Conservation (phyloP, 2,329 filamentous ascomycete species). For the Verticillium isaacii region DNA sequence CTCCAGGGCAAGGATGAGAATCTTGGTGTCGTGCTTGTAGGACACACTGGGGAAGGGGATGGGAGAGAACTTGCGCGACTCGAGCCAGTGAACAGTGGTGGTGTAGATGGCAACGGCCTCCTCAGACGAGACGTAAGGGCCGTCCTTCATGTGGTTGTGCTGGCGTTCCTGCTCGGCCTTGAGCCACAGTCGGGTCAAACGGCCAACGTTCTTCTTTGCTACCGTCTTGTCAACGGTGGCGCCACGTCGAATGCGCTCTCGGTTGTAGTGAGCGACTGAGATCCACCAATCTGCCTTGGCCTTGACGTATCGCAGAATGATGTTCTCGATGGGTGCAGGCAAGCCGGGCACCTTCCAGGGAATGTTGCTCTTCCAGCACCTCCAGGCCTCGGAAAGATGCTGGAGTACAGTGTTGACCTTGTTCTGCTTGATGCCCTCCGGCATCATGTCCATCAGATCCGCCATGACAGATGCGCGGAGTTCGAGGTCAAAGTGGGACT, state of each 20-base stretch:
- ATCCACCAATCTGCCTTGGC: constrained; percentile 99
- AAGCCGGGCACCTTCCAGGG: constrained; percentile 98
- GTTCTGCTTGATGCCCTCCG: constrained; percentile 98
- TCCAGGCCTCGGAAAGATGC: constrained; percentile 96
- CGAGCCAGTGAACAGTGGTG: constrained; percentile 96
- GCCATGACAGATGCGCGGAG: constrained; percentile 98
- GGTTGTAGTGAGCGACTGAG: constrained; percentile 97
- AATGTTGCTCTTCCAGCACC: constrained; percentile 99
- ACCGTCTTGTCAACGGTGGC: constrained; percentile 99
- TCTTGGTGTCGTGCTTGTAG: constrained; percentile 99
- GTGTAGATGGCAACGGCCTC: constrained; percentile 99
- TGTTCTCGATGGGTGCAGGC: constrained; percentile 96
- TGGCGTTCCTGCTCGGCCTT: constrained; percentile 98
- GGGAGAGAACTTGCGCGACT: constrained; percentile 96
- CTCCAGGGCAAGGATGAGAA: constrained; percentile 91
- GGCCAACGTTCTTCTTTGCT: constrained; percentile 97
- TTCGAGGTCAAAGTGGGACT: constrained; percentile 97
- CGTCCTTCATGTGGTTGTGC: constrained; percentile 99
- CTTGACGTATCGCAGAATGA: constrained; percentile 97
- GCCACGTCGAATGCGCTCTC: constrained; percentile 91
- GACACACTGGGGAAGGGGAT: constrained; percentile 98
- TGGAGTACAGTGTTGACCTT: constrained; percentile 98
- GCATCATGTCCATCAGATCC: constrained; percentile 99
- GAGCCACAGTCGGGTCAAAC: constrained; percentile 90
- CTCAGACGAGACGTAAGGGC: constrained; percentile 95